Percentiles rank a stretch among this genome's conserved stretches.
Conservation (phyloP, 2,329 filamentous ascomycete species). For the Seiridium unicorne region DNA sequence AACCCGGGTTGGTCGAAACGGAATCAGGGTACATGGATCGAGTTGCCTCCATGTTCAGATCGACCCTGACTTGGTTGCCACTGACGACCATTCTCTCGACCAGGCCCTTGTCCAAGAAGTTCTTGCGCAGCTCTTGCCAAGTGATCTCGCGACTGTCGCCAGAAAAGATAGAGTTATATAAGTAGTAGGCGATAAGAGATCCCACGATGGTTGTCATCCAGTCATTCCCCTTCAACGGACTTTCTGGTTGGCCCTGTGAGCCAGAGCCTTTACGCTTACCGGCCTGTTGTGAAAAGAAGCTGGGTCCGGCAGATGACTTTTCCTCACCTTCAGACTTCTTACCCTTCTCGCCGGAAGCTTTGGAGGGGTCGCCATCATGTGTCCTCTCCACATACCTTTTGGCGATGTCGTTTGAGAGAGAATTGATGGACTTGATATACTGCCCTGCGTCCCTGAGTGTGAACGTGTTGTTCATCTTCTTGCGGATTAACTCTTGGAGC, state of each 20-base stretch:
- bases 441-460: constrained; percentile 13
- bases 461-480: constrained; percentile 6
- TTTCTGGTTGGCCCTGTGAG: background rate
- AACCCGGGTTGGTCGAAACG: constrained; percentile 63
- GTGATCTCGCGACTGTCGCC: constrained; percentile 73
- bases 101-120: constrained; percentile 92
- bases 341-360: background rate
- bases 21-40: constrained; percentile 74
- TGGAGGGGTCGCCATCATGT: background rate
- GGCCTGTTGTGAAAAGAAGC: background rate
- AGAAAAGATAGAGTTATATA: constrained; percentile 41
- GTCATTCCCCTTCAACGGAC: constrained; percentile 21
- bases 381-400: constrained; percentile 6
- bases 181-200: constrained; percentile 39
- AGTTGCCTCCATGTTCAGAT: constrained; percentile 74
- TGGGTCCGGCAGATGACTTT: background rate
- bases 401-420: constrained; percentile 13
- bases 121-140: constrained; percentile 93
- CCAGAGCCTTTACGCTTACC: constrained; percentile 5
- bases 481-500: constrained; percentile 14
- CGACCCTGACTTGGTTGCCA: constrained; percentile 74
- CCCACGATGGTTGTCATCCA: constrained; percentile 53
- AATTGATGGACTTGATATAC: constrained; percentile 15
- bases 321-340: background rate
- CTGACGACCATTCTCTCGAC: constrained; percentile 90